These are phyloP conservation scores for Alnus rubra DNA, from an alignment of 306 rosid species.

Conservation along the genomic window DNA sequence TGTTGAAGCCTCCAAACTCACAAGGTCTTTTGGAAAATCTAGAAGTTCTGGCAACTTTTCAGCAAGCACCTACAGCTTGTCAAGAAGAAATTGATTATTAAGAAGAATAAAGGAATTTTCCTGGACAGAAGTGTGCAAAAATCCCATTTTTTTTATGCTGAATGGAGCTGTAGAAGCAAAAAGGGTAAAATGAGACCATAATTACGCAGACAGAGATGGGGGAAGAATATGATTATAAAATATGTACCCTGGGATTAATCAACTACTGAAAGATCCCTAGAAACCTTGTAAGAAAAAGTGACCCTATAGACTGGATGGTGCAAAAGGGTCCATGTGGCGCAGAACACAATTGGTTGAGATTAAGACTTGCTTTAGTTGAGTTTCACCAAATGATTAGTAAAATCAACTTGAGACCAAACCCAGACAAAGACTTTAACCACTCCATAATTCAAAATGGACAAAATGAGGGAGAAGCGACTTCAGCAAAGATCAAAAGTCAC, in stretches of 20 bases:
- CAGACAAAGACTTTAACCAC: neutral
- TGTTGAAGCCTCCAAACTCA: slow-evolving; percentile 75
- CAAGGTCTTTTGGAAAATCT: slow-evolving; percentile 75
- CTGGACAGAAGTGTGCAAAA: neutral
- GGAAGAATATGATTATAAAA: neutral
- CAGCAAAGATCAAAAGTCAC: neutral
- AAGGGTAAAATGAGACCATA: neutral
- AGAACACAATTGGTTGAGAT: neutral
- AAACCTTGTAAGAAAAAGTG: neutral
- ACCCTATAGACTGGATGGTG: neutral
- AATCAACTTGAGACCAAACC: neutral
- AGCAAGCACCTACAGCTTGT: slow-evolving; percentile 69
- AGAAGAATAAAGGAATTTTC: neutral
- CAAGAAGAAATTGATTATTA: slow-evolving; percentile 31
- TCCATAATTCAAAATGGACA: slow-evolving; percentile 4
- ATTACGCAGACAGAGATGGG: neutral
- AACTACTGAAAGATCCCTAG: neutral
- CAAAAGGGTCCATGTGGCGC: neutral
- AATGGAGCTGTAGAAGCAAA: neutral
- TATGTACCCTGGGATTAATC: neutral
- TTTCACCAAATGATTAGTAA: neutral
- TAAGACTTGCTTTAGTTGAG: neutral
- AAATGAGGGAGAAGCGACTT: neutral
- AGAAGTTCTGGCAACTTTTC: slow-evolving; percentile 92
- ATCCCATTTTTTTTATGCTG: neutral